phyloP scores from a whole-genome alignment of 108 stramenopile genomes.

The Schizochytrium sp. region DNA sequence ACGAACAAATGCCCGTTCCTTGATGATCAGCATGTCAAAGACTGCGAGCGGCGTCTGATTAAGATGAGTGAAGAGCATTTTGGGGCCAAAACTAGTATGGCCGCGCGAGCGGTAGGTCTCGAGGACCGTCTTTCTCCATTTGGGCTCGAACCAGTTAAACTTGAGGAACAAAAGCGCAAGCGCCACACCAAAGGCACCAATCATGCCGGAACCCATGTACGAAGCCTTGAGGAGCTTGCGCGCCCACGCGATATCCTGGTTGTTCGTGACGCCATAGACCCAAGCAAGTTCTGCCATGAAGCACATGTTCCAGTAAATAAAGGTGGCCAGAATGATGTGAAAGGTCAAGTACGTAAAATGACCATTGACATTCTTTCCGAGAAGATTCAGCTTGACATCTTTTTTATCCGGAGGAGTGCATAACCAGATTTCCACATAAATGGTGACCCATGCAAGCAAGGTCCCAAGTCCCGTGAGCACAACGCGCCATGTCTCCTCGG shows the following conservation, averaged over 20 bases:
- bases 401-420: background rate
- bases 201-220: background rate
- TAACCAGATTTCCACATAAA: background rate
- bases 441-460: background rate
- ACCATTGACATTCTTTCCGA: background rate
- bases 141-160: slow-evolving; percentile 8
- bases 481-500: background rate
- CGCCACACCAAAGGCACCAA: background rate
- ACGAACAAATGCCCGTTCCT: background rate
- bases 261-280: background rate
- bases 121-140: background rate
- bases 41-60: background rate
- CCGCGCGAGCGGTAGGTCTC: background rate
- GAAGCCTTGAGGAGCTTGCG: background rate
- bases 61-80: background rate
- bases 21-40: background rate
- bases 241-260: background rate
- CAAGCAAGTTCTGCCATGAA: background rate
- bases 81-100: background rate
- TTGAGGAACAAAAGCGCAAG: slow-evolving; percentile 3
- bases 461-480: background rate
- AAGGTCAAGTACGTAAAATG: slow-evolving; percentile 1
- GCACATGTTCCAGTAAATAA: background rate
- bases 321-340: background rate
- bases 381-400: background rate